Evolutionary conservation across 2,329 filamentous ascomycete genomes (phyloP).

Genomic region (Annulohypoxylon truncatum): DNA sequence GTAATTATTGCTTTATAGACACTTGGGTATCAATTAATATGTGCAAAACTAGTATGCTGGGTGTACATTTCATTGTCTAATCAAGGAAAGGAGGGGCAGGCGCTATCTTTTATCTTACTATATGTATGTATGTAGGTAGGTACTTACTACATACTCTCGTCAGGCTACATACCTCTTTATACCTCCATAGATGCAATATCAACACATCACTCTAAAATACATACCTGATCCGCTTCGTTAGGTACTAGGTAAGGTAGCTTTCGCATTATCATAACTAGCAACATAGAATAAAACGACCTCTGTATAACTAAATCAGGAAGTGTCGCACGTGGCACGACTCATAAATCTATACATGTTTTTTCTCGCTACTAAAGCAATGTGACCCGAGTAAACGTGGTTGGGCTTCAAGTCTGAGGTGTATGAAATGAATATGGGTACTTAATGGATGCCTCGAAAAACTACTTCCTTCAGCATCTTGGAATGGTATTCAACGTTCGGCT

Average conservation of each 20-base stretch:
- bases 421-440: neutral
- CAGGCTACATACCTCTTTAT: neutral
- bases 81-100: neutral
- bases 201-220: too few relatives aligned
- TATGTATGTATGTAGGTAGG: neutral
- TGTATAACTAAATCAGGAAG: slow-evolving; percentile 29
- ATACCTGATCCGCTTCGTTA: neutral
- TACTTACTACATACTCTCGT: neutral
- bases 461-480: neutral
- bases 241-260: too few relatives aligned
- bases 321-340: slow-evolving; percentile 38
- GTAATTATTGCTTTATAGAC: neutral
- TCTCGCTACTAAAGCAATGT: neutral
- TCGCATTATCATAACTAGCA: neutral
- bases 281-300: neutral
- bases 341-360: neutral
- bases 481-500: too few relatives aligned
- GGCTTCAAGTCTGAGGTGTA: slow-evolving; percentile 21
- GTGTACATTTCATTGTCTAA: neutral
- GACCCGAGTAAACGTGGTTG: slow-evolving; percentile 4
- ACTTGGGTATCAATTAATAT: neutral
- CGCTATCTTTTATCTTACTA: neutral
- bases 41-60: too few relatives aligned
- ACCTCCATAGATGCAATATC: neutral
- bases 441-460: neutral